phyloP scores from a whole-genome alignment of 257 asterid genomes.

The Solanum clarkiae region DNA sequence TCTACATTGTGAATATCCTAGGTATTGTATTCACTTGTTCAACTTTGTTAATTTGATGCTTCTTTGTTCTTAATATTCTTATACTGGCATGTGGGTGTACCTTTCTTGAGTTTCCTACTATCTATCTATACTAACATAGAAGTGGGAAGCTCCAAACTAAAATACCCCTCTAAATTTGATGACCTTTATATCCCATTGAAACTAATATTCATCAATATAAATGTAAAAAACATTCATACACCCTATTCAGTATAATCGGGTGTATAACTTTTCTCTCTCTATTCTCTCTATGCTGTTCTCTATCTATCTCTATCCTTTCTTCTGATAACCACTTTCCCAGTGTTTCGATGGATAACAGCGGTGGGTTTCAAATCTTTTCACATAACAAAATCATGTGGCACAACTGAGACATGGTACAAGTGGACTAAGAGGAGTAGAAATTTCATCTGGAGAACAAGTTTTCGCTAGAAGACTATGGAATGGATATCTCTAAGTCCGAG shows the following conservation, averaged over 20 bases:
- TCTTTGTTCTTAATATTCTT: neutral
- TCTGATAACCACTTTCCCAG: neutral
- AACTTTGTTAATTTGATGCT: neutral
- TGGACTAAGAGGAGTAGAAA: neutral
- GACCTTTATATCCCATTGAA: neutral
- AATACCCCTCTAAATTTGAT: neutral
- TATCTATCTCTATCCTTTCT: neutral
- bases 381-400: neutral
- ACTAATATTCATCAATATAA: neutral
- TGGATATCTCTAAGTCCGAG: neutral
- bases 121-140: neutral
- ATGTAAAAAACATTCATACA: neutral
- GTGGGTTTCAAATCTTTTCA: neutral
- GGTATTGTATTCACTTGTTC: slow-evolving; percentile 36
- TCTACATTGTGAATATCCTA: slow-evolving; percentile 79
- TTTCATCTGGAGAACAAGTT: neutral
- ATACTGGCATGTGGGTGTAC: neutral
- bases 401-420: neutral
- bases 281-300: neutral
- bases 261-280: neutral
- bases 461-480: neutral
- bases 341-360: neutral
- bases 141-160: neutral
- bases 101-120: neutral
- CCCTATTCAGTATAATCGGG: neutral